These are phyloP conservation scores for Sanghuangporus sanghuang DNA, from an alignment of 1,284 basidiomycete genomes.

Conservation along the genomic window DNA sequence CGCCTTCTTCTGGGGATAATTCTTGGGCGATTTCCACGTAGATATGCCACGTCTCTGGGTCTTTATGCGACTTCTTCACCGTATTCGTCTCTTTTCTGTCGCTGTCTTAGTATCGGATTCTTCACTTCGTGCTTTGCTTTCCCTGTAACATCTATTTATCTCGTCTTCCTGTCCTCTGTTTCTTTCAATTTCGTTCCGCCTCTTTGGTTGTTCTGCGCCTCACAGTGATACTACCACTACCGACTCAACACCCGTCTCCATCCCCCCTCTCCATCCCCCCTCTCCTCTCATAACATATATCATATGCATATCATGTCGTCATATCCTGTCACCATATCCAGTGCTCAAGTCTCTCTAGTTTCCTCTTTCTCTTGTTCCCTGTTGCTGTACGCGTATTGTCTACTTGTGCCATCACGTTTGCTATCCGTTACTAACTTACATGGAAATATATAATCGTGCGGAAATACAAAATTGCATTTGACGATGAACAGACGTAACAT, in stretches of 20 bases:
- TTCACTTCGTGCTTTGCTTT: conserved; percentile 21
- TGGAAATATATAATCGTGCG: conserved; percentile 1
- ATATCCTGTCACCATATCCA: conserved; percentile 15
- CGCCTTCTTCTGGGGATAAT: conserved; percentile 44
- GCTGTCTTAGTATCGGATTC: conserved; percentile 11
- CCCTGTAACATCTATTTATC: conserved; percentile 22
- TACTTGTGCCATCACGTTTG: conserved; percentile 5
- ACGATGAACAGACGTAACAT: neutral
- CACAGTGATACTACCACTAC: neutral
- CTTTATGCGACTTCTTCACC: neutral
- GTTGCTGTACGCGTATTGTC: conserved; percentile 12
- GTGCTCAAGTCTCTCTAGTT: neutral
- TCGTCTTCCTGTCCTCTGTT: conserved; percentile 8
- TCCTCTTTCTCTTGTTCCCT: neutral
- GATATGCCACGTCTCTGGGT: conserved; percentile 20
- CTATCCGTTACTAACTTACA: conserved; percentile 10
- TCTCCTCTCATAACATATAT: conserved; percentile 14
- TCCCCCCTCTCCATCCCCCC: no score
- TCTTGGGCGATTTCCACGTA: conserved; percentile 65
- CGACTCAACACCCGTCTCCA: conserved; percentile 3
- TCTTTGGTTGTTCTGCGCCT: conserved; percentile 18
- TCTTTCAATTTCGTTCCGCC: conserved; percentile 22
- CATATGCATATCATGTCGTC: conserved; percentile 15
- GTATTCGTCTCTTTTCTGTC: conserved; percentile 2
- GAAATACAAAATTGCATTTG: conserved; percentile 3